phyloP scores from a whole-genome alignment of 1,284 basidiomycete genomes.

The Grifola frondosa region DNA sequence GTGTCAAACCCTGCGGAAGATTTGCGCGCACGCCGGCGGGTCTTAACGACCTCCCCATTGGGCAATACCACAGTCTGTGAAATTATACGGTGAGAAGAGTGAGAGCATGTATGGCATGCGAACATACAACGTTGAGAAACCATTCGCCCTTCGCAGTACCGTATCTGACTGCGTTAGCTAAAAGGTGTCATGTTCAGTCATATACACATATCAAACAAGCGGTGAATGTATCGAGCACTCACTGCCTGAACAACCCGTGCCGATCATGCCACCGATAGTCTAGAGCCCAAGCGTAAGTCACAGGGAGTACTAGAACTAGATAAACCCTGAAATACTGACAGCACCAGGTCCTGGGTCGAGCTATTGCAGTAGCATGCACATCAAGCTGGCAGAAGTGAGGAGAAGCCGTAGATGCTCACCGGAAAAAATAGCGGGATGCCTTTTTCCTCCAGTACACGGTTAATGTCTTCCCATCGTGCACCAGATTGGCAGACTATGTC shows the following conservation, averaged over 20 bases:
- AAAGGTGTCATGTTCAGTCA: constrained; percentile 5
- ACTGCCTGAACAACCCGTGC: constrained; percentile 58
- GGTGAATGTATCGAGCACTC: constrained; percentile 20
- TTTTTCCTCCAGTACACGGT: constrained; percentile 67
- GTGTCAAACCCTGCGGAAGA: constrained; percentile 77
- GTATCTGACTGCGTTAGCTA: constrained; percentile 80
- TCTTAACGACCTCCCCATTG: constrained; percentile 79
- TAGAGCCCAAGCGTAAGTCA: constrained; percentile 15
- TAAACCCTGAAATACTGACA: constrained; percentile 30
- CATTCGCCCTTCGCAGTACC: constrained; percentile 76
- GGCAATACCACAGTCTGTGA: constrained; percentile 74
- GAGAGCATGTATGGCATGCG: constrained; percentile 20
- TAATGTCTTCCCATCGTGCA: constrained; percentile 87
- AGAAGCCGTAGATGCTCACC: constrained; percentile 36
- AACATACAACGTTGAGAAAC: constrained; percentile 63
- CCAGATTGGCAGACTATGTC: constrained; percentile 83
- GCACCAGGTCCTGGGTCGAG: constrained; percentile 56
- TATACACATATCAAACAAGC: background rate
- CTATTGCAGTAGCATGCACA: constrained; percentile 24
- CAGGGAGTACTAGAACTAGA: background rate
- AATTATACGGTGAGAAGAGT: background rate
- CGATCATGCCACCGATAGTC: constrained; percentile 60
- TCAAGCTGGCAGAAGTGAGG: too few species aligned
- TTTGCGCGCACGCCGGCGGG: constrained; percentile 69
- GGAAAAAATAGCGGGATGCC: constrained; percentile 73